These are phyloP conservation scores for Vigna angularis DNA, from an alignment of 306 rosid species.

Conservation along the genomic window DNA sequence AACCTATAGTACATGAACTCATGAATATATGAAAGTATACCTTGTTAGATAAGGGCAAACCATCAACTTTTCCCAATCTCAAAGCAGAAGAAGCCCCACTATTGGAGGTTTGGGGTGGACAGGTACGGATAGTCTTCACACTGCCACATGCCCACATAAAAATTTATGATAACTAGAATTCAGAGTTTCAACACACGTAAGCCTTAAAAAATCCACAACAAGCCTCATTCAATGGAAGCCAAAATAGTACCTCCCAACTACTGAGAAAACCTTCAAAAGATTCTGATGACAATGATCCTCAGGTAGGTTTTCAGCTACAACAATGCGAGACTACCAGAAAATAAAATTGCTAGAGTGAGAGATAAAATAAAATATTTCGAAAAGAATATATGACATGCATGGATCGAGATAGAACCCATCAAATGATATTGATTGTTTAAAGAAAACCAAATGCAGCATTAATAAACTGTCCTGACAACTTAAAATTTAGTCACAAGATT, in stretches of 20 bases:
- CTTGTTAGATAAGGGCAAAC: conserved; percentile 79
- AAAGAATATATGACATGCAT: conserved; percentile 22
- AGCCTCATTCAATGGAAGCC: conserved; percentile 22
- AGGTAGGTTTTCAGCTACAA: conserved; percentile 95
- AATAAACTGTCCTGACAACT: conserved; percentile 35
- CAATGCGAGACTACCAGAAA: conserved; percentile 76
- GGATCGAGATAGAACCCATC: conserved; percentile 28
- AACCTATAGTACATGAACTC: conserved; percentile 21
- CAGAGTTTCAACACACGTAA: conserved; percentile 28
- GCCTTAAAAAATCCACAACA: background rate
- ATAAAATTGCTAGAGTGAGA: conserved; percentile 31
- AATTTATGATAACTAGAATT: conserved; percentile 31
- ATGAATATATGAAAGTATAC: conserved; percentile 47
- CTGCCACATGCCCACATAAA: conserved; percentile 63
- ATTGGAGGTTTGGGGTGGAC: conserved; percentile 87
- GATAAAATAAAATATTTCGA: conserved; percentile 28
- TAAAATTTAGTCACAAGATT: conserved; percentile 26
- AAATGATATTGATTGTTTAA: conserved; percentile 9
- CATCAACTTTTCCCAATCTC: conserved; percentile 79
- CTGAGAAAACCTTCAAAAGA: conserved; percentile 91
- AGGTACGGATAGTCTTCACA: conserved; percentile 93
- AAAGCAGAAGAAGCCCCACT: conserved; percentile 75
- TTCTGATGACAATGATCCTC: conserved; percentile 99
- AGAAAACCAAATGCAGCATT: conserved; percentile 28
- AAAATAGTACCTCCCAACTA: conserved; percentile 84